Conservation (phyloP, 176 grass and related monocot genomes). For the Puccinellia tenuiflora region DNA sequence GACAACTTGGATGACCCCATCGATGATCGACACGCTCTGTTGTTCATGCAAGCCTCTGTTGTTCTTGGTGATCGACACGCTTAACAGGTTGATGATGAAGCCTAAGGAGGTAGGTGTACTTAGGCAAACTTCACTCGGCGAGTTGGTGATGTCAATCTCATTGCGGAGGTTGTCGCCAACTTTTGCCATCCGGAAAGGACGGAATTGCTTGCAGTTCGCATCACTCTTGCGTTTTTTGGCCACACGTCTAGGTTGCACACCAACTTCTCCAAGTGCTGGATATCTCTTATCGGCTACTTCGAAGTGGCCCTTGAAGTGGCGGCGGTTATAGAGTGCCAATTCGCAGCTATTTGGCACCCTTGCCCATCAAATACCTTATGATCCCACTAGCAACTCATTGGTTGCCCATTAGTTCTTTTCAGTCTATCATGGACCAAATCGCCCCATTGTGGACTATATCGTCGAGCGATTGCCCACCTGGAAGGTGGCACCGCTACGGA, state of each 20-base stretch:
- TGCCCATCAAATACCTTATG: not conserved
- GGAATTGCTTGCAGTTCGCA: not conserved
- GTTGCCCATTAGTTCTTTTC: not conserved
- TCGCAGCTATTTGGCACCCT: not conserved
- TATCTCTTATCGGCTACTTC: not conserved
- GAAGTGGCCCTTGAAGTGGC: not conserved
- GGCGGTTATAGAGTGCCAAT: not conserved
- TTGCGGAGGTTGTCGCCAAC: not conserved
- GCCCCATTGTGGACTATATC: not conserved
- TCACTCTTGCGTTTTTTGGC: not conserved
- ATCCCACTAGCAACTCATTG: not conserved
- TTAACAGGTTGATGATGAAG: not conserved
- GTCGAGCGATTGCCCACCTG: not conserved
- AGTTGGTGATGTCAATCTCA: not conserved
- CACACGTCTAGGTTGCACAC: not conserved
- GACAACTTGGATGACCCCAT: not conserved
- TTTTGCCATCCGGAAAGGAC: not conserved
- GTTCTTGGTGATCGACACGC: not conserved
- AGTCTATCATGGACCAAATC: not conserved
- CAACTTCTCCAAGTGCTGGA: not conserved
- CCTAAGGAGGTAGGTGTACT: not conserved
- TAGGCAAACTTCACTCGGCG: not conserved
- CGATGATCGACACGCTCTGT: not conserved
- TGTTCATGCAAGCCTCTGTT: not conserved
- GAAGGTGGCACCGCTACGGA: not conserved